Evolutionary conservation across 73 alveolate species (phyloP).

Genomic region (Paramecium octaurelia): DNA sequence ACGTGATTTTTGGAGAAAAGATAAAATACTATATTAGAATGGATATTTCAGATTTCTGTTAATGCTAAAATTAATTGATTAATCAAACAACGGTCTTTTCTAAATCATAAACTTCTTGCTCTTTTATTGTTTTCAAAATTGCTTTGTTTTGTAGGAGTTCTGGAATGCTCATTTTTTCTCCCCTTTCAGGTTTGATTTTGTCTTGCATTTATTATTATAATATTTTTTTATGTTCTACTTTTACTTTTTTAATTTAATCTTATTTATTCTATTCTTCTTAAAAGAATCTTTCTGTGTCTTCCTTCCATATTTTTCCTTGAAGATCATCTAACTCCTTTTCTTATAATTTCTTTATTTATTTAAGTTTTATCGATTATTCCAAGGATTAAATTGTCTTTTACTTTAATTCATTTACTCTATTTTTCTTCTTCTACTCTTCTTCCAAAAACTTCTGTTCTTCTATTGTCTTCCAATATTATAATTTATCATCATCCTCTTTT

Average conservation of each 20-base stretch:
- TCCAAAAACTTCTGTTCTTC: neutral
- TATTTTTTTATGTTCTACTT: neutral
- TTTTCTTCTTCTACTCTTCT: neutral
- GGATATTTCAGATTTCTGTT: neutral
- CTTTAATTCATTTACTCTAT: neutral
- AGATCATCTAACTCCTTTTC: neutral
- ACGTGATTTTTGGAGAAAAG: too few species aligned
- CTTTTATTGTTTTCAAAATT: constrained; percentile 2
- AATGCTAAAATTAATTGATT: neutral
- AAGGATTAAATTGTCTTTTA: neutral
- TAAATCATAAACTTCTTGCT: constrained; percentile 3
- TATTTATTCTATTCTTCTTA: constrained; percentile 10
- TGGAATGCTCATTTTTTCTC: constrained; percentile 31
- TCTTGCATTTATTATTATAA: neutral
- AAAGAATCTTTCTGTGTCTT: constrained; percentile 5
- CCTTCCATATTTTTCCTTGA: constrained; percentile 18
- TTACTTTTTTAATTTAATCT: neutral
- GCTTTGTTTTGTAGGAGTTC: neutral
- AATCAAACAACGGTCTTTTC: constrained; percentile 13
- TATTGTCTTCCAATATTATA: neutral
- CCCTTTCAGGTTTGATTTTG: constrained; percentile 6
- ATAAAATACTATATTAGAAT: neutral
- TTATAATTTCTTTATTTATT: neutral
- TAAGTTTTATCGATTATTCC: neutral
- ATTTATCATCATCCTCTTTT: constrained; percentile 8